Evolutionary conservation across 2,329 filamentous ascomycete species (phyloP).

Genomic region (Diplodia seriata): DNA sequence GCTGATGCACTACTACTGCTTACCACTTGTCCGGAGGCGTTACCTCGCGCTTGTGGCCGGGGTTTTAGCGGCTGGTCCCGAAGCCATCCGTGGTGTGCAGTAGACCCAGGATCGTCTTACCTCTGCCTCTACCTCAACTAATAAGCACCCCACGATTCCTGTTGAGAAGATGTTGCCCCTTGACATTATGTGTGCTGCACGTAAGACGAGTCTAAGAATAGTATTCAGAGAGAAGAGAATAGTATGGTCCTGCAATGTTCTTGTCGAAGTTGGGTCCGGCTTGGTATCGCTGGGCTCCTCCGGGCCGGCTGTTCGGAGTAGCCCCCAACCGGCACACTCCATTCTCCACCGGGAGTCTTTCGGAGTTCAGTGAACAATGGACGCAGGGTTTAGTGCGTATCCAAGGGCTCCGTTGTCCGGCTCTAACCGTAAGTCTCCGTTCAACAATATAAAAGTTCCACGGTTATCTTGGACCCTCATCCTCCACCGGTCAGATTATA

Average conservation of each 20-base stretch:
- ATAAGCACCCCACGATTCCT: neutral
- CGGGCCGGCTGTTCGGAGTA: conserved; percentile 18
- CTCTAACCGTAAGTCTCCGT: neutral
- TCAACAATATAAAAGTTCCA: neutral
- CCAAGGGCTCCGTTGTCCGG: neutral
- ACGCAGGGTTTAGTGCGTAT: neutral
- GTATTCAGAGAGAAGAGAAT: neutral
- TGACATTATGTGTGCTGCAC: neutral
- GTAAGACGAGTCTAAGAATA: neutral
- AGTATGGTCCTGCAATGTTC: no score
- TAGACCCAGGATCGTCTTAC: conserved; percentile 1
- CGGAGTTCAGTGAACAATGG: neutral
- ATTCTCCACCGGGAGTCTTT: neutral
- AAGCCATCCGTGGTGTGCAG: neutral
- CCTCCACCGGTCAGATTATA: neutral
- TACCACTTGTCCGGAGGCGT: neutral
- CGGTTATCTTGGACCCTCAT: neutral
- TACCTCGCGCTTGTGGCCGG: neutral
- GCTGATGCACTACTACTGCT: neutral
- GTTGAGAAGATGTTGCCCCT: neutral
- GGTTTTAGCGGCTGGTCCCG: neutral
- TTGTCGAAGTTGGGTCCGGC: neutral
- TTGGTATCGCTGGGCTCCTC: neutral
- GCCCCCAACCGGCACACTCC: neutral
- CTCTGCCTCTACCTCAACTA: conserved; percentile 1